Conservation (phyloP, 371 early-diverging fungal genomes). For the Zopfochytrium polystomum region DNA sequence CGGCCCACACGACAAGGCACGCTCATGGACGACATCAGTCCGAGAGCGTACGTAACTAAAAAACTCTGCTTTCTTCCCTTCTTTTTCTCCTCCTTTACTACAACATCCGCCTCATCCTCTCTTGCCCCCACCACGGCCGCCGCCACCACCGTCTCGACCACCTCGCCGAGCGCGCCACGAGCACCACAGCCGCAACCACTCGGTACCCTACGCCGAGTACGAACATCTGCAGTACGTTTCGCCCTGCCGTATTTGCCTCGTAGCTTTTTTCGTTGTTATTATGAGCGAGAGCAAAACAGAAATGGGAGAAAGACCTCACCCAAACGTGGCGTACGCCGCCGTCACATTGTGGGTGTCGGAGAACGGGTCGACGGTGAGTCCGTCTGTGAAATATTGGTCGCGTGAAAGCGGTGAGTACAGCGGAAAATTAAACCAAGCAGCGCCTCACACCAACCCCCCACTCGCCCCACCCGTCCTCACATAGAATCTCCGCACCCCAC, state of each 20-base stretch:
- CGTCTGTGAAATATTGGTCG: no score
- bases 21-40: not conserved
- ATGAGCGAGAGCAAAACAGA: no score
- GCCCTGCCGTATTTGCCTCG: not conserved
- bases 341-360: no score
- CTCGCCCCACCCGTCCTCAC: slow-evolving; percentile 16
- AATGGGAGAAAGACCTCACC: no score
- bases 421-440: slow-evolving; percentile 11
- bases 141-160: slow-evolving; percentile 21
- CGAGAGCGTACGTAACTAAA: slow-evolving; percentile 3
- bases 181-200: slow-evolving; percentile 18
- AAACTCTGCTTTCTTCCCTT: slow-evolving; percentile 19
- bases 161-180: slow-evolving; percentile 23
- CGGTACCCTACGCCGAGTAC: slow-evolving; percentile 11
- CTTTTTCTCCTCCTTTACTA: slow-evolving; percentile 16
- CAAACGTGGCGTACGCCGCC: no score
- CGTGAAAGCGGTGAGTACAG: no score
- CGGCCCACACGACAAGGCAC: slow-evolving; percentile 2
- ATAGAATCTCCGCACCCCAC: slow-evolving; percentile 23
- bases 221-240: slow-evolving; percentile 8
- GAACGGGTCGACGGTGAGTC: not conserved
- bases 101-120: slow-evolving; percentile 13
- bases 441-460: slow-evolving; percentile 24
- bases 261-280: no score
- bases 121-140: not conserved